Conservation (phyloP, 495 filamentous ascomycete genomes). For the Lepraria neglecta region DNA sequence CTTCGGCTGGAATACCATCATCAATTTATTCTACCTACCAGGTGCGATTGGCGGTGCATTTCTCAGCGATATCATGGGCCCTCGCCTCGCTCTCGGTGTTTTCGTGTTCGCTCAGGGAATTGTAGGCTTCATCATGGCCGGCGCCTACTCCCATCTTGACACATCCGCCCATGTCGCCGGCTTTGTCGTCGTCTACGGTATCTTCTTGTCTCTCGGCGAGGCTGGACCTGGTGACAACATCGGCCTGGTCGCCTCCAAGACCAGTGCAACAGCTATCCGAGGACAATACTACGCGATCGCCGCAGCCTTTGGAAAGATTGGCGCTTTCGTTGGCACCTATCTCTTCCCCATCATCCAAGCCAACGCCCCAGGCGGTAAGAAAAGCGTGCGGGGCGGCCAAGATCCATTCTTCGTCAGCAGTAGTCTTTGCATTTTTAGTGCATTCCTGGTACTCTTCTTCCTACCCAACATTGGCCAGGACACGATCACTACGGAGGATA, state of each 20-base stretch:
- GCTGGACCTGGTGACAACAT: constrained; percentile 89
- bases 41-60: constrained; percentile 72
- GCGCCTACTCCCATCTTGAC: constrained; percentile 58
- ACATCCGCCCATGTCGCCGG: constrained; percentile 59
- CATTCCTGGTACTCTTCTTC: constrained; percentile 50
- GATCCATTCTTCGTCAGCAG: constrained; percentile 75
- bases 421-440: constrained; percentile 56
- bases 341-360: constrained; percentile 67
- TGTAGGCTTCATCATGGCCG: constrained; percentile 86
- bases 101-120: constrained; percentile 64
- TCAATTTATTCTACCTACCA: constrained; percentile 82
- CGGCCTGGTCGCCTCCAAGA: constrained; percentile 79
- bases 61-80: constrained; percentile 68
- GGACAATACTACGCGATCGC: constrained; percentile 91
- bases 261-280: constrained; percentile 74
- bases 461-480: constrained; percentile 66
- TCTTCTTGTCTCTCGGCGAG: constrained; percentile 81
- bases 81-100: constrained; percentile 59
- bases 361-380: constrained; percentile 53
- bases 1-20: constrained; percentile 80
- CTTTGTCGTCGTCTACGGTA: constrained; percentile 69
- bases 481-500: constrained; percentile 64
- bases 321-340: constrained; percentile 84
- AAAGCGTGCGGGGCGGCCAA: constrained; percentile 55
- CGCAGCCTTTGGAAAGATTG: constrained; percentile 78